Conservation (phyloP, 2,329 filamentous ascomycete genomes). For the Whalleya microplaca region DNA sequence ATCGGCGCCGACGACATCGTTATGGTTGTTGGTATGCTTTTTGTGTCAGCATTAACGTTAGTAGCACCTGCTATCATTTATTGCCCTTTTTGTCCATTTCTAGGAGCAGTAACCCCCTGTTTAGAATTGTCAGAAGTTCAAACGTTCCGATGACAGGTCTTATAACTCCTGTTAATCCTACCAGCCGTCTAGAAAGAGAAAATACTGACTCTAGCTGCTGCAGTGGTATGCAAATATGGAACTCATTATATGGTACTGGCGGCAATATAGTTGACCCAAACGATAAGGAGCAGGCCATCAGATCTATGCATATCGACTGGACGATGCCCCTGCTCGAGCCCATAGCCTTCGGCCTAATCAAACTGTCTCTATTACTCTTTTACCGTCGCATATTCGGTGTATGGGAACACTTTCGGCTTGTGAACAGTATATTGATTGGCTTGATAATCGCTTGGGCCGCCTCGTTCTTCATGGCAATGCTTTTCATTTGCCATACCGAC, state of each 20-base stretch:
- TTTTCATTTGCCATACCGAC: conserved; percentile 12
- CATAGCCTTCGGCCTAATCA: conserved; percentile 14
- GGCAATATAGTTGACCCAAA: conserved; percentile 7
- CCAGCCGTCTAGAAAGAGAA: no score
- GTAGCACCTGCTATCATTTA: no score
- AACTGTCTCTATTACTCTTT: conserved; percentile 15
- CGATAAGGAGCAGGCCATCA: conserved; percentile 5
- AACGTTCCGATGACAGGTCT: no score
- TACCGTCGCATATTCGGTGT: conserved; percentile 16
- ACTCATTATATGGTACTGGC: conserved; percentile 10
- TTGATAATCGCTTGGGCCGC: conserved; percentile 4
- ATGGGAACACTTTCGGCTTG: conserved; percentile 1
- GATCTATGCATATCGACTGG: conserved; percentile 12
- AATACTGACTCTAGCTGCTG: no score
- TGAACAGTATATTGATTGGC: conserved; percentile 6
- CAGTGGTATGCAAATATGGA: conserved; percentile 5
- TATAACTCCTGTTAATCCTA: no score
- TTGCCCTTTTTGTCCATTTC: no score
- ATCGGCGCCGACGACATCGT: conserved; percentile 8
- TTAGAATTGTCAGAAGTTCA: no score
- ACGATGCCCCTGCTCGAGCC: conserved; percentile 9
- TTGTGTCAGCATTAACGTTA: conserved; percentile 2
- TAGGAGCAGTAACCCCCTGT: no score
- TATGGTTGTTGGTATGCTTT: conserved; percentile 4
- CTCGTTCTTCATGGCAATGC: conserved; percentile 2